These are phyloP conservation scores for Mycosphaerelloides madeirae DNA, from an alignment of 2,329 filamentous ascomycete genomes.

Conservation along the genomic window DNA sequence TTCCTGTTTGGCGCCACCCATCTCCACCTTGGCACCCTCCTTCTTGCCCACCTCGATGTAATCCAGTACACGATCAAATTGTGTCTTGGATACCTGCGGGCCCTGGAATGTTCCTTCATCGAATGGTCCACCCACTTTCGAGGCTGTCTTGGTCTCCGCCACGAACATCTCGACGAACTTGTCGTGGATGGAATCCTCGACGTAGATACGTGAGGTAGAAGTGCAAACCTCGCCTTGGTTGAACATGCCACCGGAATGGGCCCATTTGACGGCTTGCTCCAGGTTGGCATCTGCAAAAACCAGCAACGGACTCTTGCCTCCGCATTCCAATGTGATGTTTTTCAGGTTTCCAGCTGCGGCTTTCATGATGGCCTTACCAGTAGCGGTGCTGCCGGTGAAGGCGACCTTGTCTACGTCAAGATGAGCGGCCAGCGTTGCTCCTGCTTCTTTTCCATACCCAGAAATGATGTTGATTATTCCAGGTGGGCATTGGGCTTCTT, in stretches of 20 bases:
- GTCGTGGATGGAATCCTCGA: conserved; percentile 55
- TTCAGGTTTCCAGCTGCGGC: conserved; percentile 60
- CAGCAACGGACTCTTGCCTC: conserved; percentile 55
- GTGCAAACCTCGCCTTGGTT: conserved; percentile 59
- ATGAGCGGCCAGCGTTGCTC: conserved; percentile 64
- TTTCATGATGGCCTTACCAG: conserved; percentile 72
- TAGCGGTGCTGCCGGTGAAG: conserved; percentile 71
- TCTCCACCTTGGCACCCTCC: conserved; percentile 13
- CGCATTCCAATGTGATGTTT: conserved; percentile 59
- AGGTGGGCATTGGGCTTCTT: conserved; percentile 70
- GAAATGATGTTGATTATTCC: conserved; percentile 75
- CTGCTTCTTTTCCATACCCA: conserved; percentile 63
- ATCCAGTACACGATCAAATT: conserved; percentile 47
- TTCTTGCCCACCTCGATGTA: conserved; percentile 15
- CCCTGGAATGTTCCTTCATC: conserved; percentile 66
- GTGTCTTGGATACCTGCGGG: conserved; percentile 65
- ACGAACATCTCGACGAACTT: conserved; percentile 62
- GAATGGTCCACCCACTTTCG: conserved; percentile 64
- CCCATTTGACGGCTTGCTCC: conserved; percentile 63
- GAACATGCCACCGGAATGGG: conserved; percentile 54
- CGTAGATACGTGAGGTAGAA: conserved; percentile 53
- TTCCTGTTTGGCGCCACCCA: conserved; percentile 13
- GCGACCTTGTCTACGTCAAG: conserved; percentile 68
- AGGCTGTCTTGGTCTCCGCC: conserved; percentile 53
- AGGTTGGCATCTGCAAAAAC: conserved; percentile 57